Evolutionary conservation across 345 rosid genomes (phyloP).

Genomic region (Ceriops zippeliana): DNA sequence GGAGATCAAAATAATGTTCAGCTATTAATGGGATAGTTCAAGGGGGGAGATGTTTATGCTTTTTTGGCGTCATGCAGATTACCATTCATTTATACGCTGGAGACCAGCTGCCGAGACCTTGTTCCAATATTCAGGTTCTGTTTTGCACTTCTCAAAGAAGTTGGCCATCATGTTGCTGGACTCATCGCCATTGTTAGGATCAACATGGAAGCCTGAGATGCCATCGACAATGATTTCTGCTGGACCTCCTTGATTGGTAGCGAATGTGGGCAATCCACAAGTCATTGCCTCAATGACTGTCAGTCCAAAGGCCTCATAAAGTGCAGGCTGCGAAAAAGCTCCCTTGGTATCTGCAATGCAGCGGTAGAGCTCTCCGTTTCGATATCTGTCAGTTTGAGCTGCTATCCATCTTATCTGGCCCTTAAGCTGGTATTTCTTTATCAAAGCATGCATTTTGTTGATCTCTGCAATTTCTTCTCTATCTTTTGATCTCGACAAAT

Average conservation of each 20-base stretch:
- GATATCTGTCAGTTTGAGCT: constrained; percentile 80
- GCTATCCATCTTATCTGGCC: constrained; percentile 95
- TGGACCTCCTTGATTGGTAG: constrained; percentile 91
- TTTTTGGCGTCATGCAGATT: constrained; percentile 2
- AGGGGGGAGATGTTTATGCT: not conserved
- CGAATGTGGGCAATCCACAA: constrained; percentile 91
- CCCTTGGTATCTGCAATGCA: constrained; percentile 90
- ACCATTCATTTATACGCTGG: constrained; percentile 79
- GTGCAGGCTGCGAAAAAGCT: constrained; percentile 90
- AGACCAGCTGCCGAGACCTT: constrained; percentile 59
- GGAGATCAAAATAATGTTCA: not conserved
- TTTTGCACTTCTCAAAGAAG: constrained; percentile 69
- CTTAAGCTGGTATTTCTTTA: constrained; percentile 66
- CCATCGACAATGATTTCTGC: constrained; percentile 92
- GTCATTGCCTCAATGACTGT: constrained; percentile 97
- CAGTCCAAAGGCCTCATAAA: constrained; percentile 92
- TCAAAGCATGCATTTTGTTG: constrained; percentile 71
- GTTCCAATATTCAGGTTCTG: constrained; percentile 56
- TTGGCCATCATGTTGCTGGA: constrained; percentile 64
- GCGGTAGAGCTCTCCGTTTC: constrained; percentile 88
- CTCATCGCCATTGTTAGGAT: constrained; percentile 79
- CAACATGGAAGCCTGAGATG: constrained; percentile 80
- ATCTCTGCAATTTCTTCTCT: constrained; percentile 89
- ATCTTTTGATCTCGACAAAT: constrained; percentile 70
- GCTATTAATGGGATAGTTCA: not conserved